Conservation (phyloP, 257 asterid species). For the Leptodermis oblonga region DNA sequence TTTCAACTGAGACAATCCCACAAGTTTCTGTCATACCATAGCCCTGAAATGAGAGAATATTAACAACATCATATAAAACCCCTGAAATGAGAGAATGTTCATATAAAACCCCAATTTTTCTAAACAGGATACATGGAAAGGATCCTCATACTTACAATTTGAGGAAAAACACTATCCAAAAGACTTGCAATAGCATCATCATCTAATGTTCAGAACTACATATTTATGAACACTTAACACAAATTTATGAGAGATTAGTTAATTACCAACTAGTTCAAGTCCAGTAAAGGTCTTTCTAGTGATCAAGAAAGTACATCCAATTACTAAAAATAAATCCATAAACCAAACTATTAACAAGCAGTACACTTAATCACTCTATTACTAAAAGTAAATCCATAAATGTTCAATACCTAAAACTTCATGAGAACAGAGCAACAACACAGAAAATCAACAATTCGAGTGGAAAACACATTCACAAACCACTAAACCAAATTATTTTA, state of each 20-base stretch:
- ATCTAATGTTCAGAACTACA: neutral
- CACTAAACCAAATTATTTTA: slow-evolving; percentile 8
- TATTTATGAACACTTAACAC: too few relatives aligned
- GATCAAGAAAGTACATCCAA: neutral
- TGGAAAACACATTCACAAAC: neutral
- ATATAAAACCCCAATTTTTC: neutral
- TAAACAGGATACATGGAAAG: neutral
- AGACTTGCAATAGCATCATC: neutral
- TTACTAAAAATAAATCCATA: too few relatives aligned
- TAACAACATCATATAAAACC: slow-evolving; percentile 16
- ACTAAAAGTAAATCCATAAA: too few relatives aligned
- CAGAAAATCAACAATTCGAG: neutral
- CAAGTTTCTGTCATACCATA: slow-evolving; percentile 97
- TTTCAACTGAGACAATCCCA: slow-evolving; percentile 64
- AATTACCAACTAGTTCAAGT: neutral
- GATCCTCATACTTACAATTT: neutral
- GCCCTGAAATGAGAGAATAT: slow-evolving; percentile 53
- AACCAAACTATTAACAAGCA: too few relatives aligned
- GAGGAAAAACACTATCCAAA: neutral
- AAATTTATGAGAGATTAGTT: too few relatives aligned
- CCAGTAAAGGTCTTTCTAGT: too few relatives aligned
- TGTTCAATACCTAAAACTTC: neutral
- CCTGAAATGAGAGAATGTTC: slow-evolving; percentile 47
- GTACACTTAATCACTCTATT: neutral
- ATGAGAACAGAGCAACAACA: neutral